Base-by-base conservation (phyloP, 1,139 yeast genomes). In the Sugiyamaella paludigena region DNA sequence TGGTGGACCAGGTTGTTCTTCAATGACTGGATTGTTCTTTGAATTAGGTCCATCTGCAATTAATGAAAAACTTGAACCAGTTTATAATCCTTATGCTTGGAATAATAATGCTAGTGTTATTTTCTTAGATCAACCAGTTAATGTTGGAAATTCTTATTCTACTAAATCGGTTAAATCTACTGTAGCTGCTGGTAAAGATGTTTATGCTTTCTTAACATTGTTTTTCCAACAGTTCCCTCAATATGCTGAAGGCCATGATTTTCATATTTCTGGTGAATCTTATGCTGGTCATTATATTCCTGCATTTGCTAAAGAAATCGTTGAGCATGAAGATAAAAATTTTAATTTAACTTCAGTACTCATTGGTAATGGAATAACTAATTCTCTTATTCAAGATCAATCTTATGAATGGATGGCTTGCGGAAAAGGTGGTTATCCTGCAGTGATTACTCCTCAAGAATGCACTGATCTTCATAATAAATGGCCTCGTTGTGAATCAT, bases 321-420 rank as follows among this genome's bases (percentile, higher is more conserved):
- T 84, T 53, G 81, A 80, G 16, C 63, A 80, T 80, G 51, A 55
- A 62, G 85, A 33, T 33, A 33, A 36, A 67, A 76, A 81, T 53
- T 91, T 92, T 74, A 81, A 89, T 68, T 78, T 92, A 66, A 77
- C 91, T 27, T 87, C 97, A 6, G 89, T 92, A 40, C 72, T 92
- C 69, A 91, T 92, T 65, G 99, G 99, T 65, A 92, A 92, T 66
- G 98, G 98, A 52, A 80, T 92, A 65, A 89, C 97, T 49, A 98
- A 92, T 70, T 91, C 96, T 13, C 79, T 87, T 68, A 81, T 82
- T 55, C 98, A 92, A 73, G 87, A 85, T 69, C 84, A 84, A 60
- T 83, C 83, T 69, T 92, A 88, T 71, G 86, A 87, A 72, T 96
- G 95, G 68, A 92, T 92, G 98, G 98, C 97, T 10, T 92, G 98